Evolutionary conservation across 2,329 filamentous ascomycete species (phyloP).

Genomic region (Biscogniauxia mediterranea): DNA sequence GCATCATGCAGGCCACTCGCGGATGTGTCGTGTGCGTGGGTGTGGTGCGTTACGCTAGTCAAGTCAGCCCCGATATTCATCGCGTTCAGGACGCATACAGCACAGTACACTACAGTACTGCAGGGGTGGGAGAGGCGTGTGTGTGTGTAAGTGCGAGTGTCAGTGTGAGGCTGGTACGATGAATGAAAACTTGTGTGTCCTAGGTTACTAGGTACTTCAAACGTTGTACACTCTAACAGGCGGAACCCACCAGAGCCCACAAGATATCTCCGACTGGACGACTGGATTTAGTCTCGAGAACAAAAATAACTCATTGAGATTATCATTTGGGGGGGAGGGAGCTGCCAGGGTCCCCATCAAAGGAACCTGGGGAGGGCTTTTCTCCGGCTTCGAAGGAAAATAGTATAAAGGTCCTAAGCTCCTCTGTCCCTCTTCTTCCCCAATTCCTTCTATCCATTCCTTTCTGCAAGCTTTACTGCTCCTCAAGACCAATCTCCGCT

Average conservation of each 20-base stretch:
- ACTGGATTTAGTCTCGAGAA: background rate
- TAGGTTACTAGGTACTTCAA: background rate
- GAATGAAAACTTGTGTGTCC: background rate
- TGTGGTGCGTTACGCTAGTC: background rate
- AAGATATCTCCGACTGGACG: constrained; percentile 2
- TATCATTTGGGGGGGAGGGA: background rate
- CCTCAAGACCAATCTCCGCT: background rate
- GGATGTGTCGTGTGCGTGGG: background rate
- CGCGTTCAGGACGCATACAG: background rate
- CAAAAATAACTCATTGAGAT: constrained; percentile 2
- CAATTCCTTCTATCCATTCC: background rate
- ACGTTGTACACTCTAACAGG: background rate
- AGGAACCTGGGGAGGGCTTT: background rate
- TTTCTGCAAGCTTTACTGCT: background rate
- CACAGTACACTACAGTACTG: background rate
- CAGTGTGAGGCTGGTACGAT: background rate
- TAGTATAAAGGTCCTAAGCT: background rate
- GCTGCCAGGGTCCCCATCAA: background rate
- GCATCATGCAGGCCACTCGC: constrained; percentile 1
- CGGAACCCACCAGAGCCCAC: background rate
- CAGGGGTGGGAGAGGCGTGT: background rate
- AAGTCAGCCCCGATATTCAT: background rate
- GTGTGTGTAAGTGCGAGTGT: background rate
- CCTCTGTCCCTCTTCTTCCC: background rate
- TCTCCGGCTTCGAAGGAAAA: background rate